Evolutionary conservation across 2,329 filamentous ascomycete species (phyloP).

Genomic region (Alternaria novae-zelandiae): DNA sequence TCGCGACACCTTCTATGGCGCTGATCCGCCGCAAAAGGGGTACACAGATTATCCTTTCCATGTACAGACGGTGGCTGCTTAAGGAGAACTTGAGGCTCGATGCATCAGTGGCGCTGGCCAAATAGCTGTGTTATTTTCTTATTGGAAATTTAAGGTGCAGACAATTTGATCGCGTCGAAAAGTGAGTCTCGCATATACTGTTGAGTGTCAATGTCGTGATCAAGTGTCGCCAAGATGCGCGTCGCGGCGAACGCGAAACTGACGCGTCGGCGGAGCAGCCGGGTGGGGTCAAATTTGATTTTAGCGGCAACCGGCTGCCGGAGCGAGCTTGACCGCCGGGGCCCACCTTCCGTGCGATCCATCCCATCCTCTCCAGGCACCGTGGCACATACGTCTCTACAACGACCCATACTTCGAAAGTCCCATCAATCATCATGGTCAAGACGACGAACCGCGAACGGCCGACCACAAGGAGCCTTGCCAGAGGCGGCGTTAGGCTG

Average conservation of each 20-base stretch:
- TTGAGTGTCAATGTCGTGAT: background rate
- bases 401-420: background rate
- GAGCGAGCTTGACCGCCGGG: background rate
- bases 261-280: background rate
- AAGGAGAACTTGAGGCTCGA: conserved; percentile 10
- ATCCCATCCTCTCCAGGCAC: background rate
- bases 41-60: conserved; percentile 52
- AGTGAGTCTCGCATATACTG: background rate
- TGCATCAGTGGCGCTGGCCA: conserved; percentile 15
- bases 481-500: background rate
- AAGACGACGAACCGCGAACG: background rate
- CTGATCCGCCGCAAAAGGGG: conserved; percentile 45
- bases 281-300: background rate
- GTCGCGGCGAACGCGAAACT: background rate
- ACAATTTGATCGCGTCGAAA: background rate
- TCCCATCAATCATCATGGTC: background rate
- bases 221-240: background rate
- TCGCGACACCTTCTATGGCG: conserved; percentile 54
- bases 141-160: background rate
- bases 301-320: background rate
- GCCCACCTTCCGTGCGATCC: background rate
- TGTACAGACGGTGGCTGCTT: conserved; percentile 23
- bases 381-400: too few species aligned
- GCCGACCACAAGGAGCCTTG: background rate
- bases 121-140: background rate